Evolutionary conservation across 2,329 filamentous ascomycete genomes (phyloP).

Genomic region (Botrytis cinerea): DNA sequence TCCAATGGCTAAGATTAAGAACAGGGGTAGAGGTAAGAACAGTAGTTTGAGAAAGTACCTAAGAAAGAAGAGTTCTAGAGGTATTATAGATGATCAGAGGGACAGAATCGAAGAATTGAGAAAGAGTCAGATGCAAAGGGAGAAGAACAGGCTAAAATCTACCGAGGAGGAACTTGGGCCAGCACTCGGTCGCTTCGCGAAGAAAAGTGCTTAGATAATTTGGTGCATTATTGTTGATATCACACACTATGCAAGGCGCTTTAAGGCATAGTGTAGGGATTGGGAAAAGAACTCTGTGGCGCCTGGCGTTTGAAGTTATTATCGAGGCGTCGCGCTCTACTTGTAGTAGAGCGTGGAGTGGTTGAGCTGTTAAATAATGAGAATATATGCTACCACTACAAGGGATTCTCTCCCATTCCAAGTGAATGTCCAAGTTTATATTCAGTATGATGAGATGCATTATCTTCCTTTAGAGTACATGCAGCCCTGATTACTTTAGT

Average conservation of each 20-base stretch:
- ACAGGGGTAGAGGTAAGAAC: conserved; percentile 86
- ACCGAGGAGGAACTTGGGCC: conserved; percentile 77
- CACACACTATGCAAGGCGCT: conserved; percentile 14
- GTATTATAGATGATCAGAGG: conserved; percentile 94
- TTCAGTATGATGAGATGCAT: neutral
- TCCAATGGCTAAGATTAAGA: conserved; percentile 64
- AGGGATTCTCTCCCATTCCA: neutral
- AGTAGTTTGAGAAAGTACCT: conserved; percentile 84
- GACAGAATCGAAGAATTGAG: conserved; percentile 82
- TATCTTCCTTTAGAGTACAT: neutral
- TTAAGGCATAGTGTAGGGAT: conserved; percentile 2
- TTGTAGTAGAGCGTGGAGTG: neutral
- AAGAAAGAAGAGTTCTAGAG: conserved; percentile 88
- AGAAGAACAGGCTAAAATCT: conserved; percentile 67
- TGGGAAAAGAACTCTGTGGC: conserved; percentile 9
- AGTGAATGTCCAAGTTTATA: neutral
- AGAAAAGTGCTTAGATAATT: conserved; percentile 52
- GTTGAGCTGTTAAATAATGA: conserved; percentile 1
- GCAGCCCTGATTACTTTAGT: conserved; percentile 39
- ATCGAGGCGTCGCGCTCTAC: neutral
- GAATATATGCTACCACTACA: conserved; percentile 3
- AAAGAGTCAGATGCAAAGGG: conserved; percentile 66
- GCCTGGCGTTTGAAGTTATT: conserved; percentile 21
- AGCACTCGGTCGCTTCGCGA: conserved; percentile 81
- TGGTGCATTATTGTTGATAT: conserved; percentile 6